Base-by-base conservation (phyloP, 176 grass and related monocot species). In the Poa pratensis region DNA sequence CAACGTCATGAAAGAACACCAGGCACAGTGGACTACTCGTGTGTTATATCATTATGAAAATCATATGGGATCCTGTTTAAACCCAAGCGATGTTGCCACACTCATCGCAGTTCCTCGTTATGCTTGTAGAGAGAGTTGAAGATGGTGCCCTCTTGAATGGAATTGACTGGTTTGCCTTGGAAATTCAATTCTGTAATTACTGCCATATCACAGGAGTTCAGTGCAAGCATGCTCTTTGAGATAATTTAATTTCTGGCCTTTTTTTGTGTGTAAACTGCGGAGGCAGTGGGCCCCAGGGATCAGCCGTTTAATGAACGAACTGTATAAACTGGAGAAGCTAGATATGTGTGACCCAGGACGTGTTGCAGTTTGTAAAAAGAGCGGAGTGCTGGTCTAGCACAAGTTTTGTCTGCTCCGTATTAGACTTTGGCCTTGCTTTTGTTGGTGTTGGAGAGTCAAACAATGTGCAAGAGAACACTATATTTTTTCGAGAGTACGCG, bases 1-100 rank as follows among this genome's bases (percentile, higher is more conserved):
- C 83, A 78, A 86, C 90, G 17, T 75, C 84, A 22, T 98, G 81
- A 92, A 85, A 87, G 64, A 72, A 73, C 30, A 46, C 24, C 22
- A 80, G 64, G 62, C 12, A 40, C 50, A 13, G 16, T 23, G 62
- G 71, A 30, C 42, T 20, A 66, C 24, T 82, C 15, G 24, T 58
- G 19, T 60, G 61, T 39, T 77, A 4, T n/a, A 4, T n/a, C 67
- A 10, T 79, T 86, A 28, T 74, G 73, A 83, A 57, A 46, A 75
- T 83, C 63, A 70, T 67, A 43, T 78, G 46, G 45, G 20, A 27
- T 78, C 7, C 61, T 84, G 22, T 64, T 73, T 11, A 34, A 34
- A 65, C 24, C 20, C 26, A 64, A 63, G 11, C 30, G 16, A 48
- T 76, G 5, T 32, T 78, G 57, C 65, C 18, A 17, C 51, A 43